These are phyloP conservation scores for Aspergillus ochraceoroseus DNA, from an alignment of 2,329 filamentous ascomycete species.

Conservation along the genomic window DNA sequence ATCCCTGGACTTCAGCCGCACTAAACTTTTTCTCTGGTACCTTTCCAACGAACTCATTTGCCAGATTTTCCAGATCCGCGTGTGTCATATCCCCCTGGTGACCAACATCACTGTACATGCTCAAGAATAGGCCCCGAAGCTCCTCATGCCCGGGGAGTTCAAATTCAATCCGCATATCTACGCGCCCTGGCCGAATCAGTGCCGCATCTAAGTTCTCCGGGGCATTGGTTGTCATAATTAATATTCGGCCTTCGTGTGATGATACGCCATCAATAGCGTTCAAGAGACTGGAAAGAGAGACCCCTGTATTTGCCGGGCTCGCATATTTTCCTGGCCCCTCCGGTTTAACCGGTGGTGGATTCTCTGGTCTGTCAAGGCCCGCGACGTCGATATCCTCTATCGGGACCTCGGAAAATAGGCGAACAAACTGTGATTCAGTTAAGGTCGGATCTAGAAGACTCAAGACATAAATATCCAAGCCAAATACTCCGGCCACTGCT, in stretches of 20 bases:
- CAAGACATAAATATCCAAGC: conserved; percentile 62
- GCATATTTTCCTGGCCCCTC: background rate
- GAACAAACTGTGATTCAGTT: conserved; percentile 57
- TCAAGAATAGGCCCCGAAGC: conserved; percentile 28
- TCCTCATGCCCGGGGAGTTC: conserved; percentile 23
- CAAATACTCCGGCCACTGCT: conserved; percentile 61
- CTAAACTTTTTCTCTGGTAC: conserved; percentile 53
- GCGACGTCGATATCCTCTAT: conserved; percentile 67
- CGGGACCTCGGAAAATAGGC: conserved; percentile 58
- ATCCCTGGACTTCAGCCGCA: conserved; percentile 62
- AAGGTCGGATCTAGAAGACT: conserved; percentile 56
- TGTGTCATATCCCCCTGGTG: conserved; percentile 39
- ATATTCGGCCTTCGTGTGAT: conserved; percentile 68
- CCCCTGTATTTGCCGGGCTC: conserved; percentile 29
- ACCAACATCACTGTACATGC: conserved; percentile 26
- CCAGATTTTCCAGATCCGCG: conserved; percentile 29
- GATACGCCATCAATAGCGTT: conserved; percentile 80
- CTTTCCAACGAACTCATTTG: conserved; percentile 46
- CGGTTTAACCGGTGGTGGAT: no score
- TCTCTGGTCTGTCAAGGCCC: conserved; percentile 51
- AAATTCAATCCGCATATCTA: conserved; percentile 65
- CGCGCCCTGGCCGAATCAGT: conserved; percentile 65
- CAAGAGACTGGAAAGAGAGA: conserved; percentile 69
- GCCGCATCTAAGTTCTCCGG: conserved; percentile 68
- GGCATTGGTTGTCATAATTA: conserved; percentile 79